Conservation (phyloP, 2,329 filamentous ascomycete species). For the Dothiorella sarmentorum region DNA sequence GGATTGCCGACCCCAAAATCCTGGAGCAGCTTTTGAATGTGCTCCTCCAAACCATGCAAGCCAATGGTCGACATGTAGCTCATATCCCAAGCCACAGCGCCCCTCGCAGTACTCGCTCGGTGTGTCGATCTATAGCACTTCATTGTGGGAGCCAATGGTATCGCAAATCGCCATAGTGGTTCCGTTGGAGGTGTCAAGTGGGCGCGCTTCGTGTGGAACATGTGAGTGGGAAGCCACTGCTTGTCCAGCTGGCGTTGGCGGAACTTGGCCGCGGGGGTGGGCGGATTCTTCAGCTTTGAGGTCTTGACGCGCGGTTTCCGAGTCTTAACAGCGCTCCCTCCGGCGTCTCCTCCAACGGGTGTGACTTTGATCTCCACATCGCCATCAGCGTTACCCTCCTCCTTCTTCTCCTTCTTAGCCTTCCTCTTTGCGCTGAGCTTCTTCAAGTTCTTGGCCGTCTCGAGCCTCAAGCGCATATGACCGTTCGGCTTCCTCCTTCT, state of each 20-base stretch:
- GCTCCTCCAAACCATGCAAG: constrained; percentile 63
- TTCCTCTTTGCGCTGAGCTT: constrained; percentile 52
- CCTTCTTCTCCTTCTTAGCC: constrained; percentile 42
- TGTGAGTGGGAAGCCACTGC: constrained; percentile 90
- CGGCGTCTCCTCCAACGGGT: constrained; percentile 26
- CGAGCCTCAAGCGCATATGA: constrained; percentile 60
- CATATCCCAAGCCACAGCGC: constrained; percentile 85
- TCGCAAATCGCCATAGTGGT: constrained; percentile 84
- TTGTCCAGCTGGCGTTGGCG: constrained; percentile 83
- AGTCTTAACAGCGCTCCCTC: constrained; percentile 27
- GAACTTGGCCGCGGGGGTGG: constrained; percentile 65
- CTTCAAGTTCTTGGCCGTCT: constrained; percentile 70
- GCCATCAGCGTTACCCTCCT: constrained; percentile 28
- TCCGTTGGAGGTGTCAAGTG: constrained; percentile 77
- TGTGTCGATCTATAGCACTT: constrained; percentile 89
- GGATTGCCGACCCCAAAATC: constrained; percentile 62
- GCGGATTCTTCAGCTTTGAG: constrained; percentile 62
- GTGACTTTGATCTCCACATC: constrained; percentile 30
- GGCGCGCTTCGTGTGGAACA: constrained; percentile 90
- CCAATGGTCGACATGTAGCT: constrained; percentile 90
- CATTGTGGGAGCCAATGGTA: constrained; percentile 80
- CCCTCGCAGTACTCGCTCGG: constrained; percentile 69
- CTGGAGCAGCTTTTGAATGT: constrained; percentile 64
- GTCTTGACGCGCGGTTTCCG: constrained; percentile 65
- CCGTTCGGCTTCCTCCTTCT: constrained; percentile 57